Conservation (phyloP, 495 filamentous ascomycete genomes). For the Penicillium lividum region DNA sequence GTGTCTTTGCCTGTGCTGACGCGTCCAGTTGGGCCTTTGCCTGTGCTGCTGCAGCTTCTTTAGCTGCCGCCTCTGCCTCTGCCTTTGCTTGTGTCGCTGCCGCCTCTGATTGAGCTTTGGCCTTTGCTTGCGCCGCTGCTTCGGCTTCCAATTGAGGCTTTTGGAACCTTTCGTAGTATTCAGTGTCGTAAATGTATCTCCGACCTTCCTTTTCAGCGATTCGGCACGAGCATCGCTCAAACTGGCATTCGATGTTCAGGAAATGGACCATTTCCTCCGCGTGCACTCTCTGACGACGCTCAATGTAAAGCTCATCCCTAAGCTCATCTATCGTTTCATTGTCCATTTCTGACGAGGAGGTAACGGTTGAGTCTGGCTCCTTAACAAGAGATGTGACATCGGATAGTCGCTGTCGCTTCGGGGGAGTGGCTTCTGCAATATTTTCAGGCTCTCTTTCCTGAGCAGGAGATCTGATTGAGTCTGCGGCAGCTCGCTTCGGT, state of each 20-base stretch:
- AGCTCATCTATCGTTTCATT: constrained; percentile 60
- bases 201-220: constrained; percentile 52
- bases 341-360: constrained; percentile 32
- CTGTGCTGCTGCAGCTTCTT: background rate
- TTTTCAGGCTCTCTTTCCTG: constrained; percentile 55
- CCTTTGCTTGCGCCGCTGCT: constrained; percentile 4
- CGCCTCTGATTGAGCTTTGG: background rate
- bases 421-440: constrained; percentile 53
- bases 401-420: constrained; percentile 62
- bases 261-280: constrained; percentile 78
- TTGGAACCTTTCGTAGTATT: constrained; percentile 29
- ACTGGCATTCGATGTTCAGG: constrained; percentile 76
- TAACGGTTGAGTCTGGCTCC: constrained; percentile 34
- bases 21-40: background rate
- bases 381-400: constrained; percentile 44
- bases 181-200: constrained; percentile 51
- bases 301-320: constrained; percentile 60
- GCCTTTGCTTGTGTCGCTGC: constrained; percentile 4
- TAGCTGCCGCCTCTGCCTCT: constrained; percentile 1
- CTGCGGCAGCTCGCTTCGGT: constrained; percentile 61
- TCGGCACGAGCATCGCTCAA: constrained; percentile 68
- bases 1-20: background rate
- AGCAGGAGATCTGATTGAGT: constrained; percentile 45
- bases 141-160: constrained; percentile 26
- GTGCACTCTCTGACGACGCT: constrained; percentile 63